These are phyloP conservation scores for Saturnispora saitoi DNA, from an alignment of 805 yeast species.

Conservation along the genomic window DNA sequence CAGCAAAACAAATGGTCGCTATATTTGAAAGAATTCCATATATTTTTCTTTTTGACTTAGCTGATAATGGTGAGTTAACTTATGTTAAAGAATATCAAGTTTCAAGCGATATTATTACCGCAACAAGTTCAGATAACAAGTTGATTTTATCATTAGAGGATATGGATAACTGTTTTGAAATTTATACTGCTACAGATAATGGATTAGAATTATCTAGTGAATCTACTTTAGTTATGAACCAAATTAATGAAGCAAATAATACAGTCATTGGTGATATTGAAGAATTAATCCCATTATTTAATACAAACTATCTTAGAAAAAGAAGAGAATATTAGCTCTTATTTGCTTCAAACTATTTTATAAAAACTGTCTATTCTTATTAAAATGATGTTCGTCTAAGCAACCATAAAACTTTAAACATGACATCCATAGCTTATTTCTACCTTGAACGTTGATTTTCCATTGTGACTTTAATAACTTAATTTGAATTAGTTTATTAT, in stretches of 20 bases:
- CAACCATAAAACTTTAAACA: constrained; percentile 24
- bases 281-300: constrained; percentile 44
- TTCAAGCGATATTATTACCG: constrained; percentile 21
- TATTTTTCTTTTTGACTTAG: constrained; percentile 31
- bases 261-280: constrained; percentile 24
- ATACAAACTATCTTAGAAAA: constrained; percentile 46
- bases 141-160: constrained; percentile 24
- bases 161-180: constrained; percentile 16
- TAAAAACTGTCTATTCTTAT: constrained; percentile 20
- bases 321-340: constrained; percentile 50
- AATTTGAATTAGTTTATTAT: constrained; percentile 30
- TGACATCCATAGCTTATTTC: constrained; percentile 20
- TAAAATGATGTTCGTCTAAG: constrained; percentile 19
- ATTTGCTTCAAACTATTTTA: constrained; percentile 8
- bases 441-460: constrained; percentile 24
- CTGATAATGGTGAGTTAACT: constrained; percentile 23
- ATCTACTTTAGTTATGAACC: constrained; percentile 22
- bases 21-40: constrained; percentile 40
- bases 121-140: constrained; percentile 18
- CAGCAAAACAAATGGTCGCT: constrained; percentile 30
- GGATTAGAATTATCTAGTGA: constrained; percentile 18
- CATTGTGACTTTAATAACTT: constrained; percentile 36
- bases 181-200: constrained; percentile 20
- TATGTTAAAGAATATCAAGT: constrained; percentile 26
- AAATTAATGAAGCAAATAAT: constrained; percentile 19